Percentiles rank a stretch among this genome's conserved stretches.
Conservation (phyloP, 208 protist species). For the Trypanosoma vivax region DNA sequence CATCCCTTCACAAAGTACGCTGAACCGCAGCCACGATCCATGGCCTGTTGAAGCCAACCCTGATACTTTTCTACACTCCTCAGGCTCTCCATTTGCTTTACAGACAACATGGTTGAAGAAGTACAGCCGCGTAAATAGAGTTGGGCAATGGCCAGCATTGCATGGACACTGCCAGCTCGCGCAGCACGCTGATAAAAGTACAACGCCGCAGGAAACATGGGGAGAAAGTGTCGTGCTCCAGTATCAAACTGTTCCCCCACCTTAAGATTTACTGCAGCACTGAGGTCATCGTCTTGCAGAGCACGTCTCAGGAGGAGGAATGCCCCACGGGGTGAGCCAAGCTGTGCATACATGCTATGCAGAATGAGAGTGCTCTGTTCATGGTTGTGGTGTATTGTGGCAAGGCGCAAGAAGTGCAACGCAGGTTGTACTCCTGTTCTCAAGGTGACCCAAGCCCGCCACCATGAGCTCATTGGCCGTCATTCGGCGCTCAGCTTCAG, state of each 20-base stretch:
- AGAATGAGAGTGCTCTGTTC: slow-evolving; percentile 73
- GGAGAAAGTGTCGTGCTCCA: slow-evolving; percentile 76
- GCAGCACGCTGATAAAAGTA: slow-evolving; percentile 89
- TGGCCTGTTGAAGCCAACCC: slow-evolving; percentile 76
- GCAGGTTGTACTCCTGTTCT: slow-evolving; percentile 56
- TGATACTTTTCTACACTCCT: slow-evolving; percentile 71
- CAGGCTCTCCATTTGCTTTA: slow-evolving; percentile 52
- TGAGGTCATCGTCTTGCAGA: slow-evolving; percentile 56
- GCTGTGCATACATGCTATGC: slow-evolving; percentile 76
- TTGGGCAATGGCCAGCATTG: slow-evolving; percentile 81
- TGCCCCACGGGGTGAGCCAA: slow-evolving; percentile 57
- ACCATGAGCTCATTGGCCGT: slow-evolving; percentile 67
- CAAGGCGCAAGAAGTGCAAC: slow-evolving; percentile 83
- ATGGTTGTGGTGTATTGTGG: slow-evolving; percentile 83
- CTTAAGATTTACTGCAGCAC: slow-evolving; percentile 58
- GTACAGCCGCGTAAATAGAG: slow-evolving; percentile 74
- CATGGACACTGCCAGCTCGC: slow-evolving; percentile 62
- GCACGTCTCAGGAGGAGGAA: slow-evolving; percentile 73
- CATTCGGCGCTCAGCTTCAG: slow-evolving; percentile 63
- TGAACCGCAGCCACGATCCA: slow-evolving; percentile 77
- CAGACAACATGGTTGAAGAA: slow-evolving; percentile 60
- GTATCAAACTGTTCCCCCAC: slow-evolving; percentile 82
- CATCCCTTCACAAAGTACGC: slow-evolving; percentile 84
- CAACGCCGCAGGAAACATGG: slow-evolving; percentile 78
- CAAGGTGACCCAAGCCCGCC: slow-evolving; percentile 51